Evolutionary conservation across 768 basidiomycete species (phyloP).

Genomic region (Pholiota microspora): DNA sequence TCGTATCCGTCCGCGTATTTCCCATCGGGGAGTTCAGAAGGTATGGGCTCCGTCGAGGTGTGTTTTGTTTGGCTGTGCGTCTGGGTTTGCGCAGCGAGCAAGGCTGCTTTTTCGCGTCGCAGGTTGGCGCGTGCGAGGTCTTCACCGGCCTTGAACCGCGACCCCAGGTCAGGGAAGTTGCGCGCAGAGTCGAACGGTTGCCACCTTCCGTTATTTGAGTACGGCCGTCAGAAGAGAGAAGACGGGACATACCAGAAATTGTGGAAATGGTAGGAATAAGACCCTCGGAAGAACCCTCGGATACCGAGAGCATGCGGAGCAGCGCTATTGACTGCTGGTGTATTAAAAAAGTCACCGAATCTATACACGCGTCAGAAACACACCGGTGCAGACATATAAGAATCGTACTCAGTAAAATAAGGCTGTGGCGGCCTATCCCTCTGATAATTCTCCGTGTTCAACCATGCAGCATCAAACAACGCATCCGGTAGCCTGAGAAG

Average conservation of each 20-base stretch:
- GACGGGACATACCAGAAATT: slow-evolving; percentile 71
- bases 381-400: background rate
- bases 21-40: background rate
- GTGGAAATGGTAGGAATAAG: slow-evolving; percentile 94
- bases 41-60: slow-evolving; percentile 9
- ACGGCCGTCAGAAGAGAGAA: background rate
- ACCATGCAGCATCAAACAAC: slow-evolving; percentile 91
- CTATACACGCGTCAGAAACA: slow-evolving; percentile 33
- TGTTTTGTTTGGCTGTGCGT: background rate
- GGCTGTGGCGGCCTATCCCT: slow-evolving; percentile 90
- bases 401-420: slow-evolving; percentile 75
- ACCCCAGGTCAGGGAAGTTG: slow-evolving; percentile 89
- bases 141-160: slow-evolving; percentile 75
- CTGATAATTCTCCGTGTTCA: slow-evolving; percentile 89
- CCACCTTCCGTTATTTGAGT: slow-evolving; percentile 61
- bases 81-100: slow-evolving; percentile 18
- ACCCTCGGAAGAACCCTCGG: slow-evolving; percentile 89
- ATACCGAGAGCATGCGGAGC: slow-evolving; percentile 84
- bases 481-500: slow-evolving; percentile 86
- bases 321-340: slow-evolving; percentile 64
- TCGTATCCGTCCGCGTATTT: slow-evolving; percentile 17
- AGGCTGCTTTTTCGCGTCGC: slow-evolving; percentile 26
- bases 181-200: slow-evolving; percentile 85
- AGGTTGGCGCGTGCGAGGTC: slow-evolving; percentile 50
- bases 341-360: slow-evolving; percentile 82